Evolutionary conservation across 306 rosid genomes (phyloP).

Genomic region (Prunus dulcis): DNA sequence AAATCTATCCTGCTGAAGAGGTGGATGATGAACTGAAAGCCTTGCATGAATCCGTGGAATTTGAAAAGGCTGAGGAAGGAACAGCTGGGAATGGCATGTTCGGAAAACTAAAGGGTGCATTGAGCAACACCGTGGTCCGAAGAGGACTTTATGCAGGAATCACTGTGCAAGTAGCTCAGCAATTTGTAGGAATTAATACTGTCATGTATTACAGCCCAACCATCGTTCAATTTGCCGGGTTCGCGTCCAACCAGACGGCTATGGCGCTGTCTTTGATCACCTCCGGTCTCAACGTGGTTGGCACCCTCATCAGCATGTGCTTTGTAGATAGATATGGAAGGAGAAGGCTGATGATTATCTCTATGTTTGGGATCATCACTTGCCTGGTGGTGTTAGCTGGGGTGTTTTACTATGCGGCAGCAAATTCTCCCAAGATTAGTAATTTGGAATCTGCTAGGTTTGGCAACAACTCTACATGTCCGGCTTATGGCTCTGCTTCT

Average conservation of each 20-base stretch:
- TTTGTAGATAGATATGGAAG: slow-evolving; percentile 62
- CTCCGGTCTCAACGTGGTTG: slow-evolving; percentile 66
- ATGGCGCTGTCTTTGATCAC: slow-evolving; percentile 76
- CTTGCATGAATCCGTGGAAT: slow-evolving; percentile 53
- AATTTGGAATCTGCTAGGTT: slow-evolving; percentile 48
- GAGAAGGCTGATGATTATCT: slow-evolving; percentile 62
- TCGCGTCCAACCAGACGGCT: slow-evolving; percentile 69
- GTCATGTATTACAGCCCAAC: slow-evolving; percentile 91
- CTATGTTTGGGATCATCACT: slow-evolving; percentile 53
- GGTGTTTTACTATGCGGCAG: slow-evolving; percentile 52
- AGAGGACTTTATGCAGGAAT: slow-evolving; percentile 75
- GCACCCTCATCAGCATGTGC: slow-evolving; percentile 61
- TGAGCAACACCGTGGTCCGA: slow-evolving; percentile 42
- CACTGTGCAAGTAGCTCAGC: slow-evolving; percentile 72
- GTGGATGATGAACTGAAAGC: slow-evolving; percentile 61
- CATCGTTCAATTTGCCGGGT: slow-evolving; percentile 82
- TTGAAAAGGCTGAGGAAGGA: slow-evolving; percentile 53
- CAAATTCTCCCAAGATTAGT: slow-evolving; percentile 46
- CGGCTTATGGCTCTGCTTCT: slow-evolving; percentile 36
- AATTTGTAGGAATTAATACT: slow-evolving; percentile 76
- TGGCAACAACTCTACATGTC: slow-evolving; percentile 53
- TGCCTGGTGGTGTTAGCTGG: slow-evolving; percentile 49
- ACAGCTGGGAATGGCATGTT: slow-evolving; percentile 35
- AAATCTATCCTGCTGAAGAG: slow-evolving; percentile 43
- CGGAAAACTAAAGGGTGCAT: slow-evolving; percentile 44